Conservation (phyloP, 2,329 filamentous ascomycete genomes). For the Fusarium sp. region DNA sequence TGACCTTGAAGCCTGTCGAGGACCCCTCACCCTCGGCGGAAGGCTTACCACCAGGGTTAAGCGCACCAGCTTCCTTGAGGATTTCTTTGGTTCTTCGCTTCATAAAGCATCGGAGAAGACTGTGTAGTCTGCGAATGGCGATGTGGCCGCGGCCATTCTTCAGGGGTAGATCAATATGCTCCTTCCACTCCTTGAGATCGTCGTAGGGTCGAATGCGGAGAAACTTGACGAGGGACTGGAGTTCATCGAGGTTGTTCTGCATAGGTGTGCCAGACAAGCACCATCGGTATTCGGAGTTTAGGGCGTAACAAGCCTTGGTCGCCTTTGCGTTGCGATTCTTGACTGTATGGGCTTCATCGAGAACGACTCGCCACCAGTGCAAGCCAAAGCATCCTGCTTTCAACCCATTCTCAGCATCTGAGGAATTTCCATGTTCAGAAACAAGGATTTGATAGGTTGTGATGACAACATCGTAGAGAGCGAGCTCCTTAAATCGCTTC, state of each 20-base stretch:
- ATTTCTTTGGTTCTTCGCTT: constrained; percentile 98
- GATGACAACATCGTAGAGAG: constrained; percentile 92
- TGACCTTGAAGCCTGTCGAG: constrained; percentile 85
- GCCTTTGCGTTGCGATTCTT: constrained; percentile 98
- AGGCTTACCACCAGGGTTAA: constrained; percentile 79
- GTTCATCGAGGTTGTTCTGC: constrained; percentile 97
- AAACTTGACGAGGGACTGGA: constrained; percentile 94
- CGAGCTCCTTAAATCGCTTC: constrained; percentile 80
- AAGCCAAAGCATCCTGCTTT: constrained; percentile 90
- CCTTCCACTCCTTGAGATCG: constrained; percentile 87
- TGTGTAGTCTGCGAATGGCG: constrained; percentile 87
- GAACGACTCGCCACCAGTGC: constrained; percentile 93
- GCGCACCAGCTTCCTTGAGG: constrained; percentile 85
- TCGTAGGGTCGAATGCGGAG: constrained; percentile 92
- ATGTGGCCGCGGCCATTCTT: constrained; percentile 90
- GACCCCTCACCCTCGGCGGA: constrained; percentile 62
- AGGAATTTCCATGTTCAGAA: constrained; percentile 83
- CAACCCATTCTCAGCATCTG: constrained; percentile 67
- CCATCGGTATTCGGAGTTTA: constrained; percentile 91
- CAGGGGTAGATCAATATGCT: constrained; percentile 89
- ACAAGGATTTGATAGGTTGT: constrained; percentile 97
- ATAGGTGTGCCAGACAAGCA: constrained; percentile 96
- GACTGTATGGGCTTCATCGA: constrained; percentile 98
- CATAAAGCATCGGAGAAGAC: constrained; percentile 93
- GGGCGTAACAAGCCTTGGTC: constrained; percentile 88